Evolutionary conservation across 2,329 filamentous ascomycete species (phyloP).

Genomic region (Colletotrichum limetticola): DNA sequence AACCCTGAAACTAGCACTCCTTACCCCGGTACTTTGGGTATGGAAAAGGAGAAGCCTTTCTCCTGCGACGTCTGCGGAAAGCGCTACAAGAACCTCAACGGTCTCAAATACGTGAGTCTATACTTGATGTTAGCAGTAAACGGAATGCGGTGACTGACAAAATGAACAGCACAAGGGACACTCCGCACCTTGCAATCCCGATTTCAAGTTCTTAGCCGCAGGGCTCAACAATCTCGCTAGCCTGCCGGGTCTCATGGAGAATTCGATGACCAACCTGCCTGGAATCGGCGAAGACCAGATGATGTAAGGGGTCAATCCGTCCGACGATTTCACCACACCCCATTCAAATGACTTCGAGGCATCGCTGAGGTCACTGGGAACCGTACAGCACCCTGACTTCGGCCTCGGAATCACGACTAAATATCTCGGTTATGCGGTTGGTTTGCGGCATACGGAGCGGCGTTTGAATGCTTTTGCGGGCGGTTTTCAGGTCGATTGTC

Average conservation of each 20-base stretch:
- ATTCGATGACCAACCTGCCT: slow-evolving; percentile 45
- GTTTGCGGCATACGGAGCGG: slow-evolving; percentile 26
- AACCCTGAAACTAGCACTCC: slow-evolving; percentile 94
- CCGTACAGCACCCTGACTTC: background rate
- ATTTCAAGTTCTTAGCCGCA: slow-evolving; percentile 65
- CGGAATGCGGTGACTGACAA: background rate
- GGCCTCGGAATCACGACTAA: background rate
- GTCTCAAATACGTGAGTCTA: slow-evolving; percentile 85
- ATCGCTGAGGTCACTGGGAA: background rate
- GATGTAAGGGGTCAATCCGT: slow-evolving; percentile 29
- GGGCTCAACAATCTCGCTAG: slow-evolving; percentile 53
- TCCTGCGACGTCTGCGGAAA: slow-evolving; percentile 97
- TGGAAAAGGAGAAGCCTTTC: slow-evolving; percentile 99
- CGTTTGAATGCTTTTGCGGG: slow-evolving; percentile 31
- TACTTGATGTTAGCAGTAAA: background rate
- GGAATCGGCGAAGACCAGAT: slow-evolving; percentile 58
- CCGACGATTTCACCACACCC: background rate
- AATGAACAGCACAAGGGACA: slow-evolving; percentile 75
- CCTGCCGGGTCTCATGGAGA: slow-evolving; percentile 36
- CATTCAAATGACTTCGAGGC: background rate
- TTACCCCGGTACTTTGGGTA: slow-evolving; percentile 96
- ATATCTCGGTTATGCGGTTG: slow-evolving; percentile 8
- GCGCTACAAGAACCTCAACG: slow-evolving; percentile 98
- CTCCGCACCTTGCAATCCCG: slow-evolving; percentile 89
- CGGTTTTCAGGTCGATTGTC: slow-evolving; percentile 20